Conservation (phyloP, 1,139 yeast species). For the Magnusiomyces starmeri region DNA sequence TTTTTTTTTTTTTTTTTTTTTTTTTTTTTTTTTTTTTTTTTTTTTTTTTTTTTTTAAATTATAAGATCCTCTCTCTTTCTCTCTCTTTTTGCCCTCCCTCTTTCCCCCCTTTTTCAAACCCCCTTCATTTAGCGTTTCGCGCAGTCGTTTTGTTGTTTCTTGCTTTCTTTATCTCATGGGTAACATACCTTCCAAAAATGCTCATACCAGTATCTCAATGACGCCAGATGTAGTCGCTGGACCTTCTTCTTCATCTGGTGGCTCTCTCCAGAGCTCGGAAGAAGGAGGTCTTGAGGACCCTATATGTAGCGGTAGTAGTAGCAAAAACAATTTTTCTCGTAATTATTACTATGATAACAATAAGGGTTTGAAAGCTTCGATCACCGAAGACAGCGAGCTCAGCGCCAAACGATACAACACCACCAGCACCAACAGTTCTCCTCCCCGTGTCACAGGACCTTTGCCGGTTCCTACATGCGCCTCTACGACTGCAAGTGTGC, state of each 20-base stretch:
- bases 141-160: slow-evolving; percentile 5
- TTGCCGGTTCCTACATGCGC: too few species aligned
- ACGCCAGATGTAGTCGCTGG: slow-evolving; percentile 21
- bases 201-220: slow-evolving; percentile 23
- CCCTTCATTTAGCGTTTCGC: not conserved
- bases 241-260: slow-evolving; percentile 13
- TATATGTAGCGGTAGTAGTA: slow-evolving; percentile 25
- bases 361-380: not conserved
- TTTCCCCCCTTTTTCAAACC: not conserved
- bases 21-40: not conserved
- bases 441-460: not conserved
- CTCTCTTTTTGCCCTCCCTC: not conserved
- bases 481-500: too few species aligned
- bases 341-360: not conserved
- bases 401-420: not conserved
- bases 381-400: not conserved
- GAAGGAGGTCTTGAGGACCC: slow-evolving; percentile 27
- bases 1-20: not conserved
- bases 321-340: slow-evolving; percentile 12
- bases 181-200: slow-evolving; percentile 31
- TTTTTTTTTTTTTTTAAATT: not conserved
- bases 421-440: not conserved
- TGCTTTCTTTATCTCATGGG: slow-evolving; percentile 24
- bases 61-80: not conserved
- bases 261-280: slow-evolving; percentile 10